phyloP scores from a whole-genome alignment of 176 grass and related monocot genomes.

The Cocos nucifera region DNA sequence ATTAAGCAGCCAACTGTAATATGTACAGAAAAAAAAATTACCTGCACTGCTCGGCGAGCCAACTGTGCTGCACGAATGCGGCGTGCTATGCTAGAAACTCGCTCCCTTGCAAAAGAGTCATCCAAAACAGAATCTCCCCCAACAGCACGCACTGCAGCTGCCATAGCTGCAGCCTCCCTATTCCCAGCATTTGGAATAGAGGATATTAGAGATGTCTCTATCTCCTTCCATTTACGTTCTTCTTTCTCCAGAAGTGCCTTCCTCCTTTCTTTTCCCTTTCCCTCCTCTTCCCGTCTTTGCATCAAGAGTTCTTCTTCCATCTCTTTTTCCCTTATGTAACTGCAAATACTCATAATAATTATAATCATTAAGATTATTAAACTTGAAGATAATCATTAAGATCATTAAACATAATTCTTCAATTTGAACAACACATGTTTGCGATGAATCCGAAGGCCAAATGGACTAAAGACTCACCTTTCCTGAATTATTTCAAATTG shows the following conservation, averaged over 20 bases:
- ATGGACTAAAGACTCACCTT: constrained; percentile 43
- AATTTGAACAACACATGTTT: too few relatives aligned
- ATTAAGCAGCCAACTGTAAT: constrained; percentile 2
- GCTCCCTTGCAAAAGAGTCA: constrained; percentile 94
- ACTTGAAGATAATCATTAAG: constrained; percentile 2
- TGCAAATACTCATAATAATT: constrained; percentile 22
- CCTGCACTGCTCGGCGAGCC: constrained; percentile 84
- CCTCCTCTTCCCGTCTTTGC: constrained; percentile 98
- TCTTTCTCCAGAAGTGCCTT: constrained; percentile 89
- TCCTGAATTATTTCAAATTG: constrained; percentile 98
- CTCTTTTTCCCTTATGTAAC: constrained; percentile 98
- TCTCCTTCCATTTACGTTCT: constrained; percentile 98
- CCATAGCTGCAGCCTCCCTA: constrained; percentile 96
- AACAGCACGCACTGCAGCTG: constrained; percentile 92
- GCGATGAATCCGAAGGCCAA: not conserved
- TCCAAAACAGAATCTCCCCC: constrained; percentile 86
- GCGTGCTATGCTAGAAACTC: constrained; percentile 70
- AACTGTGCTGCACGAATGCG: constrained; percentile 78
- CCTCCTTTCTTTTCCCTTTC: constrained; percentile 93
- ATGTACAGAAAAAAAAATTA: constrained; percentile 18
- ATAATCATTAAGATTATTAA: constrained; percentile 7
- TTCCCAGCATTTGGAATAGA: constrained; percentile 93
- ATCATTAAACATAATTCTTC: not conserved
- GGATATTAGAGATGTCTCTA: constrained; percentile 84
- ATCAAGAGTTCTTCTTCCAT: constrained; percentile 99